Conservation (phyloP, 371 early-diverging fungal genomes). For the Catenaria anguillulae region DNA sequence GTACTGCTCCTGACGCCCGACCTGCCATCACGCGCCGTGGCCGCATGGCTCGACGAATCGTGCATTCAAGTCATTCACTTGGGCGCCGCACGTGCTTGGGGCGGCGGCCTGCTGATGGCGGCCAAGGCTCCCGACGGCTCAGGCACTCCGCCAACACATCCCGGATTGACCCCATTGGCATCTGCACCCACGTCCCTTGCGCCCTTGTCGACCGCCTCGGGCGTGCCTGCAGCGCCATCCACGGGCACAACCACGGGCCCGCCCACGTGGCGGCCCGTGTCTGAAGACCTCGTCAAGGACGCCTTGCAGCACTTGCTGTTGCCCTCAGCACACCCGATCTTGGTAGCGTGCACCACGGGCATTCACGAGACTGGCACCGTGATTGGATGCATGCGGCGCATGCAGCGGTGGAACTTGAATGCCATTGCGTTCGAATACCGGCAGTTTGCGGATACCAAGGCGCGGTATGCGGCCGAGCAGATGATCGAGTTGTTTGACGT, state of each 20-base stretch:
- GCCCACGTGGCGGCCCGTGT: constrained; percentile 86
- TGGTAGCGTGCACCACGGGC: constrained; percentile 84
- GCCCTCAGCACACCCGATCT: constrained; percentile 53
- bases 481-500: constrained; percentile 89
- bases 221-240: too few relatives aligned
- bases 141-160: too few relatives aligned
- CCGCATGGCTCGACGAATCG: constrained; percentile 64
- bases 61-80: too few relatives aligned
- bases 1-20: constrained; percentile 77
- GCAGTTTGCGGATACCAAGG: constrained; percentile 71
- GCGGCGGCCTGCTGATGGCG: too few relatives aligned
- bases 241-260: too few relatives aligned
- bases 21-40: constrained; percentile 52
- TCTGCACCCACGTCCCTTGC: too few relatives aligned
- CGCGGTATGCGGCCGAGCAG: constrained; percentile 75
- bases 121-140: too few relatives aligned
- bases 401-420: constrained; percentile 91
- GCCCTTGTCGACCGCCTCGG: too few relatives aligned
- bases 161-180: too few relatives aligned
- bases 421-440: constrained; percentile 90
- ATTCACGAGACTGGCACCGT: constrained; percentile 61
- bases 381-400: constrained; percentile 80
- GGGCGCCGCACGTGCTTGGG: too few relatives aligned
- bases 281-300: constrained; percentile 87
- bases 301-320: constrained; percentile 65